Base-by-base conservation (phyloP, 352 stramenopile species). In the Globisporangium echinulatum region DNA sequence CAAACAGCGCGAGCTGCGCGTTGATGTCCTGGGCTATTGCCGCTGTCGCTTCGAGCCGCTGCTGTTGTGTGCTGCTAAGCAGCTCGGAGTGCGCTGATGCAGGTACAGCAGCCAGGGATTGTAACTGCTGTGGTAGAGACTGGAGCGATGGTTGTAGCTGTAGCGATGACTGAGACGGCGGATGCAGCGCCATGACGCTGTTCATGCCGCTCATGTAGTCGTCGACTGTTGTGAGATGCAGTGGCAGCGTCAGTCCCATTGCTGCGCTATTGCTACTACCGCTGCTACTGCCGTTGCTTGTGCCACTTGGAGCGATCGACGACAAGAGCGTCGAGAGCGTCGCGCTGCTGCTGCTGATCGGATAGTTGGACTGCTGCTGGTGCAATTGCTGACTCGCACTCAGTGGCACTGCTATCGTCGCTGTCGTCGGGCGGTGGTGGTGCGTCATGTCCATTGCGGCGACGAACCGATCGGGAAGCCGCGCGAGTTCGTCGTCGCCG, bases 371-470 rank as follows among this genome's bases (percentile, higher is more conserved):
- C 15, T 14, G 39, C 40, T 37, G 17, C 8, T 25, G n/a, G 4
- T 25, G 59, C 38, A 42, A 36, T 63, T 62, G 42, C 3, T 49
- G 46, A 7, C 38, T 55, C 5, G 7, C 25, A n/a, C 25, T 33
- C 25, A 33, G 25, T 33, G 25, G 25, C 2, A 33, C 25, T 33
- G 25, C 25, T 33, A 1, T 33, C 25, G 25, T 33, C 25, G 25
- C 19, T 19, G 8, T 17, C 33, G 38, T 39, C 4, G 5, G 50
- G 3, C 9, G 59, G 19, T 3, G 52, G 10, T 14, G 25, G 25
- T 49, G 46, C 9, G 52, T 51, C 65, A 83, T 75, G 43, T 88
- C 77, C 82, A 91, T 91, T 1, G 72, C 71, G 1, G 82, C 69
- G 52, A 73, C 71, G 55, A 91, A 91, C 14, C 71, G 68, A 11